Base-by-base conservation (phyloP, 2,329 filamentous ascomycete species). In the Cladosporium sp. region DNA sequence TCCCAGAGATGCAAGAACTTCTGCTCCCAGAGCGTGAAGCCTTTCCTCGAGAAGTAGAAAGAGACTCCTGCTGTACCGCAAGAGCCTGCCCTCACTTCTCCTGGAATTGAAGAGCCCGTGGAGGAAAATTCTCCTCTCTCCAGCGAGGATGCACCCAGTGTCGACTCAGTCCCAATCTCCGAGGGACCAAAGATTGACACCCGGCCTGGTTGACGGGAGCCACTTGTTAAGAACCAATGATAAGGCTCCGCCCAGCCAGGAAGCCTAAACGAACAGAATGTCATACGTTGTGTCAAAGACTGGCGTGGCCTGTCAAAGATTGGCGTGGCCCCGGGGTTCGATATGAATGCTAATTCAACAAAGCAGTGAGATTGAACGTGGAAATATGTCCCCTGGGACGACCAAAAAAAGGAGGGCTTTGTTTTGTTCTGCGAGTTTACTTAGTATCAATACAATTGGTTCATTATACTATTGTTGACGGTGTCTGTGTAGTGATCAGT, bases 31-130 rank as follows among this genome's bases (percentile, higher is more conserved):
- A 26, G 13, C 23, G 48, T 53, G 23, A 28, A 28, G 48, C 18
- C 48, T 53, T 53, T 53, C 48, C 51, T 56, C 18, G 51, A 56
- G 28, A 56, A 56, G 28, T 14, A n/a, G 28, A 56, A 56, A 11
- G 51, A 18, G 23, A n/a, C 18, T 32, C 10, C 21, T 21, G 14
- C 21, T 26, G 46, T 26, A 11, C 23, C 23, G 46, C 5, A 43
- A 8, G 36, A 43, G 36, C 36, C 36, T 43, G 6, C 10, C 3
- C 14, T 14, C 39, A 21, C 18, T 46, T 0, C 10, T 21, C 10
- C 39, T 46, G 8, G 8, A 11, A 10, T 13, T 13, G 10, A 46
- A 6, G 39, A 46, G n/a, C n/a, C 8, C 8, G n/a, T 13, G 11
- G 39, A 13, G 39, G 39, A 2, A 21, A 8, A 5, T 11, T 46